Percentiles rank a stretch among this genome's conserved stretches.
Conservation (phyloP, 257 asterid genomes). For the Parsonsia alboflavescens region DNA sequence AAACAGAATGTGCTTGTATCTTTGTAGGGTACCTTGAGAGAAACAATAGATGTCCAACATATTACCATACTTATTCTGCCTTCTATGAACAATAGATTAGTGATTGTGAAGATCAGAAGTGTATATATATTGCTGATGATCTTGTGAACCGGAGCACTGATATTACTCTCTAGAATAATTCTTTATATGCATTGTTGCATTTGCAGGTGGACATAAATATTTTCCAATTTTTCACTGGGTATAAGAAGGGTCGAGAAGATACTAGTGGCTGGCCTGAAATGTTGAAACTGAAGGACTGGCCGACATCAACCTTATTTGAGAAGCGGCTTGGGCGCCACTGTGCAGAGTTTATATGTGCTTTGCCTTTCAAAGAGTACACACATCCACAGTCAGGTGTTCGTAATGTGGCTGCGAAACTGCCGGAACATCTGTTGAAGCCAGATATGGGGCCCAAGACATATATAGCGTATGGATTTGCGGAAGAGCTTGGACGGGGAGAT, state of each 20-base stretch:
- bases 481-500: slow-evolving; percentile 68
- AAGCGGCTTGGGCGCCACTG: slow-evolving; percentile 49
- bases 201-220: slow-evolving; percentile 48
- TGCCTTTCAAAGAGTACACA: slow-evolving; percentile 64
- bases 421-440: slow-evolving; percentile 38
- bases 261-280: slow-evolving; percentile 41
- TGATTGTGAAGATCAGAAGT: neutral
- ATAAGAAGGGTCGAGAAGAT: slow-evolving; percentile 37
- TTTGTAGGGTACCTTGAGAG: neutral
- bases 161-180: neutral
- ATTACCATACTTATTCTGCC: neutral
- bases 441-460: slow-evolving; percentile 73
- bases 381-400: slow-evolving; percentile 47
- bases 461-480: slow-evolving; percentile 52
- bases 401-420: slow-evolving; percentile 45
- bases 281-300: slow-evolving; percentile 72
- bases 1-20: neutral
- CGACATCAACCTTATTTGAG: slow-evolving; percentile 39
- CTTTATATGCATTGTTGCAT: neutral
- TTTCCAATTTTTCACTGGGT: slow-evolving; percentile 50
- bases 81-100: neutral
- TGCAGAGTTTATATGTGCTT: slow-evolving; percentile 43
- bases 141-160: neutral
- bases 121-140: neutral
- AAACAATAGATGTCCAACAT: neutral